Conservation (phyloP, 257 asterid genomes). For the Ophiorrhiza pumila region DNA sequence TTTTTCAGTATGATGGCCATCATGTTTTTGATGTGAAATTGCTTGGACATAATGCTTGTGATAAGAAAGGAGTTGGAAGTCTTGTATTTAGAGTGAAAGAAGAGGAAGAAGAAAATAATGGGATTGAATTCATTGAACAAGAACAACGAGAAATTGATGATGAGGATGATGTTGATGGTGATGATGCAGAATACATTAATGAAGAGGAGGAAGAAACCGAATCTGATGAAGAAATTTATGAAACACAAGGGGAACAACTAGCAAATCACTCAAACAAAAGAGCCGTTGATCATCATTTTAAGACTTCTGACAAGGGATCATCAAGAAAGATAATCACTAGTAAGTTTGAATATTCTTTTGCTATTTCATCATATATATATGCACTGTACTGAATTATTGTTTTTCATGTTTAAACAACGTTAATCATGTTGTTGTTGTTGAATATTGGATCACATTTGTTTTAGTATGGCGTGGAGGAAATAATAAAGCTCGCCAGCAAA, state of each 20-base stretch:
- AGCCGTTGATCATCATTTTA: neutral
- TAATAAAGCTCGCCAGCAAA: too few relatives aligned
- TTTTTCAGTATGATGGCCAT: constrained; percentile 11
- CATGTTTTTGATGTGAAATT: constrained; percentile 18
- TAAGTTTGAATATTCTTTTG: neutral
- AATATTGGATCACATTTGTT: too few relatives aligned
- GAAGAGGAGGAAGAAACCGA: neutral
- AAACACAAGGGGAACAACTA: neutral
- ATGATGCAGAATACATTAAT: too few relatives aligned
- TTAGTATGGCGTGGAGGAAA: too few relatives aligned
- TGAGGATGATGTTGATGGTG: too few relatives aligned
- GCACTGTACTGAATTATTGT: too few relatives aligned
- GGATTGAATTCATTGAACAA: too few relatives aligned
- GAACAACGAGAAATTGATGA: too few relatives aligned
- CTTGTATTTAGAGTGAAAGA: neutral
- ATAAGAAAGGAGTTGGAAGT: neutral
- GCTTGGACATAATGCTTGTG: constrained; percentile 4
- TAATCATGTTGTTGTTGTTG: too few relatives aligned
- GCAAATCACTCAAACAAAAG: neutral
- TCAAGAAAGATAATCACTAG: neutral
- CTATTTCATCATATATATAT: too few relatives aligned
- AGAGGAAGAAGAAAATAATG: neutral
- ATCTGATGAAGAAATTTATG: neutral
- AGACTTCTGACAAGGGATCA: neutral
- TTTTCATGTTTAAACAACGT: too few relatives aligned